Evolutionary conservation across 805 yeast genomes (phyloP), one percentile per base, ranked within the genome.

Genomic region (Barnettozyma sucrosica): DNA sequence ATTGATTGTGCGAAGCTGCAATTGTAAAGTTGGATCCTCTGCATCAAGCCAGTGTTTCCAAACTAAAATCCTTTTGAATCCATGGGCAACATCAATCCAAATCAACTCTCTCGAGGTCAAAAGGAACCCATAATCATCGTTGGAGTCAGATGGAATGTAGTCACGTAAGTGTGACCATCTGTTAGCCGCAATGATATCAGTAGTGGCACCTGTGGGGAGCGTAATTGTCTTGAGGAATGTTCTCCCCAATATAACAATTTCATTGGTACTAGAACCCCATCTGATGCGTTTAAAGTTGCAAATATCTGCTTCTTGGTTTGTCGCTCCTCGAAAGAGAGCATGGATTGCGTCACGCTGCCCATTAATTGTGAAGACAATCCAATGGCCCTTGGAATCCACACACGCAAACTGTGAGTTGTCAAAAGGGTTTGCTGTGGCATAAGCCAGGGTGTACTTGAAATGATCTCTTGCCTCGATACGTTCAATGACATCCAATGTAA

Each of bases 21-120:
- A 47, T 44, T 61, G 66, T 46, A 81, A 54, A 0, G 87, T 72
- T 1, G 75, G 73, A 54, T 87, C 95, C 1, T 61, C 52, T 7
- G 75, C 70, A 38, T 74, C 72, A 20, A 85, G 63, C 50, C 66
- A 76, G 62, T 89, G 96, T 51, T 81, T 83, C 90, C 95, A 85
- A 0, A 90, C 76, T 1, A 88, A 56, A 2, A 77, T 50, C 48
- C 85, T 70, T 26, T 65, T 65, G n/a, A 78, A 57, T 1, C 66
- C 64, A 14, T 53, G 46, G 16, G 60, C 59, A 11, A 68, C 51
- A 18, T 64, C 68, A 18, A 83, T 55, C 72, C 89, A 67, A 0
- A 79, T 73, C 7, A 89, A 44, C 55, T 85, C 90, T 48, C 74
- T 77, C 1, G 89, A 74, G 0, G 95, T 86, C 24, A 89, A 64